Base-by-base conservation (phyloP, 2,329 filamentous ascomycete species). In the Calonectria honghensis region DNA sequence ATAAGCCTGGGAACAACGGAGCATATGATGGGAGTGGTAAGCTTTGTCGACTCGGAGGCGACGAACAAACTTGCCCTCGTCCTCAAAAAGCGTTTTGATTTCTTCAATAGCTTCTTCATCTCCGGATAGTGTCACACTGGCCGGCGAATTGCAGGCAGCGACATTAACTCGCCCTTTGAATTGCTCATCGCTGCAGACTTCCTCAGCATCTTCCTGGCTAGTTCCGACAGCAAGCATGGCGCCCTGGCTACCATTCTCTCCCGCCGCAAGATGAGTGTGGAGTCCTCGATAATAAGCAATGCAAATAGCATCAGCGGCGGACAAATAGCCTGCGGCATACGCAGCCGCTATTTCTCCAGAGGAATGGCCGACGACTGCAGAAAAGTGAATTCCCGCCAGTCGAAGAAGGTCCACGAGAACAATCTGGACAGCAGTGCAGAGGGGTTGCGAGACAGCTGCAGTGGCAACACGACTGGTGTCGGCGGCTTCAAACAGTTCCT, bases 11-110 rank as follows among this genome's bases (percentile, higher is more conserved):
- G 70, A 72, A 16, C 76, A 79, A 3, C 72, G 68, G 14, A 57
- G 39, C 88, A 90, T 90, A 74, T 89, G 88, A 1, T 83, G 83
- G 0, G 88, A 90, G 78, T 90, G 88, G 64, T 90, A 90, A 0
- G 88, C 88, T 0, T 84, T 87, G 57, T 89, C 86, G 0, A 90
- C 84, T 1, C 77, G 74, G 13, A 90, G 80, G 0, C 82, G 20
- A 3, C 85, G 80, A 0, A 83, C 76, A 29, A 76, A 77, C 11
- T 63, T 77, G 0, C 63, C 64, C 29, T 74, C 64, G 1, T 64
- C 68, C 7, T 80, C 72, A 1, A 82, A 51, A 1, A 81, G 24
- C 1, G 63, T 68, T 48, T 78, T 75, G 0, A 79, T 72, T n/a
- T 82, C 73, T 1, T 78, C 61, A n/a, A 85, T 78, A 0, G 80